Evolutionary conservation across 164 flowering plant genomes (phyloP).

Genomic region (Aristolochia californica): DNA sequence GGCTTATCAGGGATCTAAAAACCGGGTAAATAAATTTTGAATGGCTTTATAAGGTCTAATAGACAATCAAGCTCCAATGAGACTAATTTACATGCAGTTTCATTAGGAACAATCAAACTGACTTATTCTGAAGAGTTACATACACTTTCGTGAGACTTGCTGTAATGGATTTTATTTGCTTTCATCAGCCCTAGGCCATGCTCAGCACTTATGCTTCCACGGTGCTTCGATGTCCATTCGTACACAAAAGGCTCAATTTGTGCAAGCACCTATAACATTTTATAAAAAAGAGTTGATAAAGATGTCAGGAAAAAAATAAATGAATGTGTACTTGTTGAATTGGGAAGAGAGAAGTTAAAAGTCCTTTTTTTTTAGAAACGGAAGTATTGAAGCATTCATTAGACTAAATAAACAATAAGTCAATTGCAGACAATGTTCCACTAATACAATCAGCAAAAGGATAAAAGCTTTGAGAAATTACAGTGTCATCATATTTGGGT

Average conservation of each 20-base stretch:
- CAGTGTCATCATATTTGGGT: conserved; percentile 60
- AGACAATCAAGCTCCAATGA: background rate
- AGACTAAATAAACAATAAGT: too few species aligned
- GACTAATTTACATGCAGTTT: background rate
- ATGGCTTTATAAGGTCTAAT: background rate
- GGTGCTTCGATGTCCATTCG: conserved; percentile 87
- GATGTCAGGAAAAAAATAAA: background rate
- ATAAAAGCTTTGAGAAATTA: conserved; percentile 36
- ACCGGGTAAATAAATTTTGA: background rate
- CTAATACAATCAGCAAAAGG: too few species aligned
- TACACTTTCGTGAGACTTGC: conserved; percentile 80
- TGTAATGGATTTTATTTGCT: conserved; percentile 81
- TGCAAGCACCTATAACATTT: conserved; percentile 50
- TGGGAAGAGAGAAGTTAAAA: too few species aligned
- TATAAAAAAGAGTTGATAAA: background rate
- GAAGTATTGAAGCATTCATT: too few species aligned
- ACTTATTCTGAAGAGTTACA: conserved; percentile 9
- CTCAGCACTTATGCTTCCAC: conserved; percentile 96
- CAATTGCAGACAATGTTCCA: too few species aligned
- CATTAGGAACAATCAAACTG: background rate
- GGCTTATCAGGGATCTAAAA: background rate
- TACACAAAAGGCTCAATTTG: conserved; percentile 93
- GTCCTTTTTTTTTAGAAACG: too few species aligned
- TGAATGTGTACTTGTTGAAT: background rate
- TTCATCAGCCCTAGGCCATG: conserved; percentile 96